These are phyloP conservation scores for Pleomassaria siparia DNA, from an alignment of 2,329 filamentous ascomycete species.

Conservation along the genomic window DNA sequence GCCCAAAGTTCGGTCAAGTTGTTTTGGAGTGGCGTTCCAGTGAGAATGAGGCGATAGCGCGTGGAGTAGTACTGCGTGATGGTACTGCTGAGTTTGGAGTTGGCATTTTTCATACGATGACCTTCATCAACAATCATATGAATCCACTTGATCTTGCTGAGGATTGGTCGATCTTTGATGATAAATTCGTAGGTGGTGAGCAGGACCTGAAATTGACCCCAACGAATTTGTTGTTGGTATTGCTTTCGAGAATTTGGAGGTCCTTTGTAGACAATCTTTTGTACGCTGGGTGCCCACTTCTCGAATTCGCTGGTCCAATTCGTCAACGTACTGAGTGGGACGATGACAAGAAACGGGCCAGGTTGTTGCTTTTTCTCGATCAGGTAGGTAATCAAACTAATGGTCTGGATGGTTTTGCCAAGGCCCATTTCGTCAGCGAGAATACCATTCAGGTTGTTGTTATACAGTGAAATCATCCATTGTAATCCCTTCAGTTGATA, in stretches of 20 bases:
- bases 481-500: slow-evolving; percentile 98
- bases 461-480: slow-evolving; percentile 99
- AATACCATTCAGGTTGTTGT: slow-evolving; percentile 99
- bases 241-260: slow-evolving; percentile 84
- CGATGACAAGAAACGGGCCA: slow-evolving; percentile 94
- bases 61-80: slow-evolving; percentile 95
- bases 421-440: slow-evolving; percentile 99
- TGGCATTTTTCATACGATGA: slow-evolving; percentile 98
- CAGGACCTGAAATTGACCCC: slow-evolving; percentile 92
- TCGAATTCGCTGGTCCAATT: slow-evolving; percentile 99
- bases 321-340: slow-evolving; percentile 92
- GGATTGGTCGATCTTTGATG: slow-evolving; percentile 93
- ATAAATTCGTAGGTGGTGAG: slow-evolving; percentile 99
- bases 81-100: slow-evolving; percentile 93
- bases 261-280: slow-evolving; percentile 93
- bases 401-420: slow-evolving; percentile 98
- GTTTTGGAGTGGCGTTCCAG: slow-evolving; percentile 95
- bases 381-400: slow-evolving; percentile 94
- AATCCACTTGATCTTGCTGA: slow-evolving; percentile 99
- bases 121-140: slow-evolving; percentile 99
- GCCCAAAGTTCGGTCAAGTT: slow-evolving; percentile 96
- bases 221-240: slow-evolving; percentile 91
- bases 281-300: slow-evolving; percentile 91
- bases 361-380: slow-evolving; percentile 93
- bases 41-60: slow-evolving; percentile 93